Percentiles rank a stretch among this genome's conserved stretches.
phyloP scores from a whole-genome alignment of 1,284 basidiomycete genomes.

The Thelephora terrestris region DNA sequence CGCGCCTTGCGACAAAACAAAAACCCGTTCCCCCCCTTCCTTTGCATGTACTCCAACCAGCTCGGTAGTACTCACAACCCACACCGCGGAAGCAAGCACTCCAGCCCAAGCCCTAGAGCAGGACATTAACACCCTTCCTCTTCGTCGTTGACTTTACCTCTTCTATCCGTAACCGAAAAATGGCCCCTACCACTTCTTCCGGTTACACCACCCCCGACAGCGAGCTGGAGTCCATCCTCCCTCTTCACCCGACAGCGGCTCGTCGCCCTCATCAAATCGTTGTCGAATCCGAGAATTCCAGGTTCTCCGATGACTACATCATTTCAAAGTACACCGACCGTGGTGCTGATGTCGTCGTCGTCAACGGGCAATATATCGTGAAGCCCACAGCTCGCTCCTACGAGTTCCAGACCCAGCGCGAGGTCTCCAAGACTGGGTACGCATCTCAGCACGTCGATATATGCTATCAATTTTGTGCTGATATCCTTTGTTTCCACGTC shows the following conservation, averaged over 20 bases:
- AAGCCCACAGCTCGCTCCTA: slow-evolving; percentile 70
- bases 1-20: neutral
- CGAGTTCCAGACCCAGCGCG: slow-evolving; percentile 88
- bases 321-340: slow-evolving; percentile 80
- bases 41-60: slow-evolving; percentile 85
- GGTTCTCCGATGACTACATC: slow-evolving; percentile 76
- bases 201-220: slow-evolving; percentile 59
- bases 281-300: slow-evolving; percentile 77
- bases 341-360: slow-evolving; percentile 63
- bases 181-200: slow-evolving; percentile 47
- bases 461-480: slow-evolving; percentile 9
- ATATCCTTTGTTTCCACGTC: slow-evolving; percentile 8
- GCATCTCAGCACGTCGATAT: slow-evolving; percentile 22
- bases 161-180: slow-evolving; percentile 20
- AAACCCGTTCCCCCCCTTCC: slow-evolving; percentile 9
- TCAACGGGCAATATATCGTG: slow-evolving; percentile 65
- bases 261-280: slow-evolving; percentile 71
- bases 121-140: slow-evolving; percentile 31
- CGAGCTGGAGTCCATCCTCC: slow-evolving; percentile 51
- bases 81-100: slow-evolving; percentile 68
- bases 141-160: slow-evolving; percentile 12
- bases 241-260: slow-evolving; percentile 79
- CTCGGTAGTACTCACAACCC: slow-evolving; percentile 72
- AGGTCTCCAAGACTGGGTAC: slow-evolving; percentile 89
- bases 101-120: slow-evolving; percentile 50